Base-by-base conservation (phyloP, 2,329 filamentous ascomycete genomes). In the Coniochaeta sp. region DNA sequence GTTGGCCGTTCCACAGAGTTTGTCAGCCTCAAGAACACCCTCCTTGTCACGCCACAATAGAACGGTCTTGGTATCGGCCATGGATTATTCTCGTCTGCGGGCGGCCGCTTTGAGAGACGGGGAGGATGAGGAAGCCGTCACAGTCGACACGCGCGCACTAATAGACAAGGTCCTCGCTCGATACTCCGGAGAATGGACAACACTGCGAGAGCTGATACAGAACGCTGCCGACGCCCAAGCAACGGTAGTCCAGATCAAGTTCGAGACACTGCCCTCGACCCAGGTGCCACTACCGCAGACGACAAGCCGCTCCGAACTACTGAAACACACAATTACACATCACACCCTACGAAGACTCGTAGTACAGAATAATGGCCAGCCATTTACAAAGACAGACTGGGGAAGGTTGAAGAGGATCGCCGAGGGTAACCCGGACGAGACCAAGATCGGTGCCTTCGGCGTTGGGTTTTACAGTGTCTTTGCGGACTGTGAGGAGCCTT, bases 391-490 rank as follows among this genome's bases (percentile, higher is more conserved):
- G 67, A 96, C 92, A 19, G 95, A 99, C 74, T 99, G 95, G 95
- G 87, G 87, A 54, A 85, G 95, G 59, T 73, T 99, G 65, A 98
- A 98, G 79, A 87, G 93, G 62, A 99, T 99, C 64, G 96, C 95
- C n/a, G 95, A 99, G 73, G 96, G 95, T 55, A 99, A 99, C 70
- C 95, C 95, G 0, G 95, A 99, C 73, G 95, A 99, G 76, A 98
- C 93, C 55, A 99, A 99, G 79, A 99, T 99, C 68, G 95, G 95
- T 59, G 96, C 95, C 3, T 99, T 99, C 72, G 95, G 95, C 65
- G 95, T 99, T 34, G 95, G 95, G 2, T 99, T 99, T 77, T 99
- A 99, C 80, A 96, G 91, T 72, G 93, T 98, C 42, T 99, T 99
- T 72, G 91, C 95, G 63, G 95, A 99, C 72, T 99, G 93, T 72